Evolutionary conservation across 148 eudicot species (phyloP).

Genomic region (Linanthus parryae): DNA sequence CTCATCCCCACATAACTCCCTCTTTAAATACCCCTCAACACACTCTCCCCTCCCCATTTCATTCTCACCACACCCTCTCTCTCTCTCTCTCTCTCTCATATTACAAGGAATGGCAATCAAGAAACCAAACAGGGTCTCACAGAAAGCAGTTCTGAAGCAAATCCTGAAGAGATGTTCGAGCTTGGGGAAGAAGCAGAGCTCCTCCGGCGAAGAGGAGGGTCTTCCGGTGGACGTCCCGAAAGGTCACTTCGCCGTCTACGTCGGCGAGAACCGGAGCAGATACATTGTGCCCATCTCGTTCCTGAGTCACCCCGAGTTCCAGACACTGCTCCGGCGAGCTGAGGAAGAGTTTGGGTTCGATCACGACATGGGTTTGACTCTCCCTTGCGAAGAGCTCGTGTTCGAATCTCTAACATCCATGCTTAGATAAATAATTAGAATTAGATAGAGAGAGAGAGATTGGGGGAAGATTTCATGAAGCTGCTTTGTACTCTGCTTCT

Average conservation of each 20-base stretch:
- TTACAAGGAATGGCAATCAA: constrained; percentile 61
- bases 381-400: constrained; percentile 85
- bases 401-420: constrained; percentile 63
- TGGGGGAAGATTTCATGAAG: too few relatives aligned
- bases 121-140: constrained; percentile 54
- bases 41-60: too few relatives aligned
- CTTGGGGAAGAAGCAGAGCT: constrained; percentile 53
- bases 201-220: constrained; percentile 40
- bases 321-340: constrained; percentile 55
- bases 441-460: too few relatives aligned
- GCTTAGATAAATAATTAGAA: constrained; percentile 69
- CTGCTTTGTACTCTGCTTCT: too few relatives aligned
- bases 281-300: constrained; percentile 78
- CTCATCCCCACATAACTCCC: too few relatives aligned
- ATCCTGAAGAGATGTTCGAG: constrained; percentile 79
- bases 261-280: constrained; percentile 68
- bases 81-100: too few relatives aligned
- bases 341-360: constrained; percentile 89
- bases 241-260: constrained; percentile 86
- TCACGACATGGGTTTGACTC: constrained; percentile 77
- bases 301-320: constrained; percentile 64
- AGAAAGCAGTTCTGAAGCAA: constrained; percentile 58
- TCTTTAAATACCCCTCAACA: too few relatives aligned
- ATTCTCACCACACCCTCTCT: too few relatives aligned
- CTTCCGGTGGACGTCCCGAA: constrained; percentile 79